Conservation (phyloP, 805 yeast genomes). For the Candida manassasensis region DNA sequence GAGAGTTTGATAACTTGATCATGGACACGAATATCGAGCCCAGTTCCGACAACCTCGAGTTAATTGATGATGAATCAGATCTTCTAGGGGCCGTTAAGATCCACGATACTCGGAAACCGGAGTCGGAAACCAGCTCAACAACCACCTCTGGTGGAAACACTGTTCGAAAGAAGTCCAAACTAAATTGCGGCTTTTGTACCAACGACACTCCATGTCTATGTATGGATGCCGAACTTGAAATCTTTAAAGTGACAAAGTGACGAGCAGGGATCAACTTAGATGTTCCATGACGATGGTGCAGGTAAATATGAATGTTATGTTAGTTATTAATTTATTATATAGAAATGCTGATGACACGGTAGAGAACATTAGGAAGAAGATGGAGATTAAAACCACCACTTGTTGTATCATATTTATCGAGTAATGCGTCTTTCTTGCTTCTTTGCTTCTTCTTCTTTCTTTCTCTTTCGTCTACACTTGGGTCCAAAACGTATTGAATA, state of each 20-base stretch:
- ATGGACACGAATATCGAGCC: constrained; percentile 6
- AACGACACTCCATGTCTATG: constrained; percentile 39
- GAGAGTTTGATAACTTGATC: constrained; percentile 13
- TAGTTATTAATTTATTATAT: too few species aligned
- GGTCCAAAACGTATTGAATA: background rate
- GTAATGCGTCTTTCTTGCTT: too few species aligned
- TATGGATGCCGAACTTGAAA: constrained; percentile 31
- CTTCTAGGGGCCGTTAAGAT: constrained; percentile 1
- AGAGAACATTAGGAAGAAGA: too few species aligned
- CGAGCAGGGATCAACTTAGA: too few species aligned
- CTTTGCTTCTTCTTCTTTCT: too few species aligned
- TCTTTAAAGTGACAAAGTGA: constrained; percentile 8
- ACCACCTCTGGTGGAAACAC: constrained; percentile 4
- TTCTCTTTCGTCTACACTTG: too few species aligned
- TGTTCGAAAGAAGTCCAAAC: constrained; percentile 15
- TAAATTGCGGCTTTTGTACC: constrained; percentile 35
- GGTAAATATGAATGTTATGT: too few species aligned
- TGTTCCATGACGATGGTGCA: too few species aligned
- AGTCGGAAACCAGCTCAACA: constrained; percentile 2
- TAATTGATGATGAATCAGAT: constrained; percentile 3
- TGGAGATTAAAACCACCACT: too few species aligned
- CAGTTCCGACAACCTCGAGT: background rate
- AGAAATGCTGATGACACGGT: too few species aligned
- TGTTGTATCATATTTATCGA: too few species aligned
- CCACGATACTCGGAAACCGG: background rate